Percentiles rank a stretch among this genome's conserved stretches.
These are phyloP conservation scores for Chaetothyriales sp. DNA, from an alignment of 2,329 filamentous ascomycete genomes.

Conservation along the genomic window DNA sequence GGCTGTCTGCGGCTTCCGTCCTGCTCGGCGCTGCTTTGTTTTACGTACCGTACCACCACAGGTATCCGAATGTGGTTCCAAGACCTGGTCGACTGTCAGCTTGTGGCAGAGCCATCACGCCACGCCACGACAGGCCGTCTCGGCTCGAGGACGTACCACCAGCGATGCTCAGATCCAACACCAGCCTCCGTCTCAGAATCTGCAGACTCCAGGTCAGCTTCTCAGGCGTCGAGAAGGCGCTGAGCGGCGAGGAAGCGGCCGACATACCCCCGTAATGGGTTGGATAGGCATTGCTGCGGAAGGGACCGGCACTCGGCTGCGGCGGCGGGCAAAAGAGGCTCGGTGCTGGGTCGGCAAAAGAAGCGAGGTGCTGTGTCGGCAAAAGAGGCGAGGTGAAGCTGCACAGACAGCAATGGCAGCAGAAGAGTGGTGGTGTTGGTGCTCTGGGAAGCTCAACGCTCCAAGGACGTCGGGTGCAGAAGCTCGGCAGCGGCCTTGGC, in stretches of 20 bases:
- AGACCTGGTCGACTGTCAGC: slow-evolving; percentile 24
- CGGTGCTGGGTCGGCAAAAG: not conserved
- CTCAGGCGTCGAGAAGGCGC: slow-evolving; percentile 14
- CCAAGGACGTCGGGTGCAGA: not conserved
- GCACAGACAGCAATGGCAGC: slow-evolving; percentile 12
- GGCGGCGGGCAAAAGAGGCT: slow-evolving; percentile 3
- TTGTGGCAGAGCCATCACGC: not conserved
- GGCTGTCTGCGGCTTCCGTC: too few species aligned
- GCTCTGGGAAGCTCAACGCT: too few species aligned
- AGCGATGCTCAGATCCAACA: slow-evolving; percentile 53
- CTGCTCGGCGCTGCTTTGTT: slow-evolving; percentile 2
- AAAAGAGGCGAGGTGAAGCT: slow-evolving; percentile 15
- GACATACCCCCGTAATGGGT: slow-evolving; percentile 35
- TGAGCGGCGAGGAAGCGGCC: slow-evolving; percentile 12
- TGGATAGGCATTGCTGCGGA: slow-evolving; percentile 29
- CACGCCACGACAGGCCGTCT: not conserved
- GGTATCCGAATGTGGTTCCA: slow-evolving; percentile 49
- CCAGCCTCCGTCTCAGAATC: slow-evolving; percentile 54
- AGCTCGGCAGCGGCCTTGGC: slow-evolving; percentile 1
- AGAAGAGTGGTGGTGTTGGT: slow-evolving; percentile 9
- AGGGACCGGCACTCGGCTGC: slow-evolving; percentile 10
- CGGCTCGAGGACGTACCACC: slow-evolving; percentile 39
- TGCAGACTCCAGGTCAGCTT: slow-evolving; percentile 22
- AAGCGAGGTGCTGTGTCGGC: slow-evolving; percentile 1
- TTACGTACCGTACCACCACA: slow-evolving; percentile 52